Base-by-base conservation (phyloP, 495 filamentous ascomycete genomes). In the Daldinia caldariorum region DNA sequence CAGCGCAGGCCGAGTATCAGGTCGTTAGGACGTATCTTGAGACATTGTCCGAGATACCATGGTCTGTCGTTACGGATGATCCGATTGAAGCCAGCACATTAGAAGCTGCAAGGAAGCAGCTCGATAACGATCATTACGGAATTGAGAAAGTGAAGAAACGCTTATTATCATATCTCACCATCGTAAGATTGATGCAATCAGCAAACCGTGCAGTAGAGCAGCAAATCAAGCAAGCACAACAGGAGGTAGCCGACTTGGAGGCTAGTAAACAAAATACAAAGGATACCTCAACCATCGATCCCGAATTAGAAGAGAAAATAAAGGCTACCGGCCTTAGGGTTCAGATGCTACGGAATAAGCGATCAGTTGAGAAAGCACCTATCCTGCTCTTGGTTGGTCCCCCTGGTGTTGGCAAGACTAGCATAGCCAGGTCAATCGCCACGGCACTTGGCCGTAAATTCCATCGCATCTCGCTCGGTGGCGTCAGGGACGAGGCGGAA, bases 111-210 rank as follows among this genome's bases (percentile, higher is more conserved):
- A 86, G 94, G 45, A 90, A 95, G 81, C 94, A 98, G 77, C 84
- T 99, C 29, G 92, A 99, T 74, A 89, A 96, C 58, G 96, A 98
- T 77, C 96, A 99, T 76, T 98, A 98, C 69, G 96, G 96, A 3
- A 83, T 99, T 20, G 92, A 98, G 70, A 95, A 95, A 79, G 95
- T 98, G 72, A 99, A 99, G 86, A 98, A 97, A 85, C 85, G 96
- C 49, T 79, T 99, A 16, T 82, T 98, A 6, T 97, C 98, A 75
- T 99, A 99, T 76, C 86, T 99, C 16, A 97, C 96, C 14, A 96
- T 99, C 29, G 84, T 99, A 31, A 90, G 94, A 61, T 81, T 99
- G 63, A 99, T 98, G 85, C 94, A 97, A 75, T 87, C 90, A 14
- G 89, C 92, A 66, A 97, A 97, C 59, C 81, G 88, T 39, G 89